Percentiles rank a stretch among this genome's conserved stretches.
These are phyloP conservation scores for Hansenula lynferdii DNA, from an alignment of 1,139 yeast genomes.

Conservation along the genomic window DNA sequence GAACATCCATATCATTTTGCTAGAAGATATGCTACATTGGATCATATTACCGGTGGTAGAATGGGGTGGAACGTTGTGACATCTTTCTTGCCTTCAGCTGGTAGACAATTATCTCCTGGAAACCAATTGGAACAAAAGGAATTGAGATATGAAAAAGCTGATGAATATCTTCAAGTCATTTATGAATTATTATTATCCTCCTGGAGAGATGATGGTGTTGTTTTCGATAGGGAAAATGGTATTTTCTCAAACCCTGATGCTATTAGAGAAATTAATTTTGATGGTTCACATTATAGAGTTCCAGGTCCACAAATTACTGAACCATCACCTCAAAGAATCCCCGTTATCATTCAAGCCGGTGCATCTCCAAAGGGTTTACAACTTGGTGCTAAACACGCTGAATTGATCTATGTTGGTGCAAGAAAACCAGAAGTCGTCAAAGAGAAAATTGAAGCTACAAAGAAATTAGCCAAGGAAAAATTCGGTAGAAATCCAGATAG, in stretches of 20 bases:
- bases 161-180: constrained; percentile 35
- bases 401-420: constrained; percentile 33
- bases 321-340: constrained; percentile 40
- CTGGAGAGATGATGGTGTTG: constrained; percentile 41
- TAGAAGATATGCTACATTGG: constrained; percentile 39
- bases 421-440: constrained; percentile 28
- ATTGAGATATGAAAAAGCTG: constrained; percentile 35
- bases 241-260: constrained; percentile 34
- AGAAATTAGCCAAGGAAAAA: constrained; percentile 25
- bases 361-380: constrained; percentile 38
- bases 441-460: constrained; percentile 27
- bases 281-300: constrained; percentile 33
- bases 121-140: constrained; percentile 33
- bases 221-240: constrained; percentile 27
- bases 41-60: constrained; percentile 39
- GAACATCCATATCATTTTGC: constrained; percentile 43
- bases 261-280: constrained; percentile 33
- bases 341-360: constrained; percentile 44
- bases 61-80: constrained; percentile 42
- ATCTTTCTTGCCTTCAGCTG: constrained; percentile 37
- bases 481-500: constrained; percentile 27
- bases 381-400: constrained; percentile 42
- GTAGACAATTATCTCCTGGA: constrained; percentile 33
- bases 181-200: constrained; percentile 35
- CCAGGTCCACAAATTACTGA: constrained; percentile 39